Conservation (phyloP, 2,329 filamentous ascomycete genomes). For the Exophiala spinifera region DNA sequence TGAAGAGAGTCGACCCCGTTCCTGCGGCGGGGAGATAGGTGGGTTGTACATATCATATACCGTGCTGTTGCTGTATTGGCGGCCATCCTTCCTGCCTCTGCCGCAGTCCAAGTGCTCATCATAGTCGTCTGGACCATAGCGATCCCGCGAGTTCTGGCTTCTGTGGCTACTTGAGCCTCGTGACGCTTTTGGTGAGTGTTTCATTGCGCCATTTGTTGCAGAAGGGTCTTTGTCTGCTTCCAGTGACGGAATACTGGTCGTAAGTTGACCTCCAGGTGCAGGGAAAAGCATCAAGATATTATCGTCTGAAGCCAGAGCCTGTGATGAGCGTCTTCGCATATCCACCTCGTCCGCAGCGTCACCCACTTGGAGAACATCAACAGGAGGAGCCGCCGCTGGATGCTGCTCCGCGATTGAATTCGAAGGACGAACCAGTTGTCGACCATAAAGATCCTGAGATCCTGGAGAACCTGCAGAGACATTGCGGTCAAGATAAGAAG, state of each 20-base stretch:
- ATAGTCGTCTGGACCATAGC: conserved; percentile 24
- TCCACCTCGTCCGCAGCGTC: conserved; percentile 18
- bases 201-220: conserved; percentile 2
- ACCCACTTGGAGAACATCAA: conserved; percentile 3
- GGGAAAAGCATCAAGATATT: conserved; percentile 25
- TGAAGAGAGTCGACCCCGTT: conserved; percentile 6
- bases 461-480: conserved; percentile 11
- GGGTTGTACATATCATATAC: conserved; percentile 24
- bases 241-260: neutral
- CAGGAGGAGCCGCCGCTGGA: neutral
- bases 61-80: conserved; percentile 16
- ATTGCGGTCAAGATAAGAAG: conserved; percentile 6
- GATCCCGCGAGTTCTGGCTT: conserved; percentile 15
- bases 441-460: conserved; percentile 11
- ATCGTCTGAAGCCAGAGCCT: conserved; percentile 23
- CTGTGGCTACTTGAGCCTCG: conserved; percentile 10
- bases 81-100: neutral
- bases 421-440: neutral
- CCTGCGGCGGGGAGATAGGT: neutral
- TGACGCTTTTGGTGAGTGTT: conserved; percentile 5
- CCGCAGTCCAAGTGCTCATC: conserved; percentile 1
- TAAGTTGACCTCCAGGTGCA: conserved; percentile 9
- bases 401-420: neutral
- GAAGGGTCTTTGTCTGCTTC: conserved; percentile 10
- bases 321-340: conserved; percentile 24